phyloP scores from a whole-genome alignment of 768 basidiomycete genomes.

The Rhodotorula toruloides region DNA sequence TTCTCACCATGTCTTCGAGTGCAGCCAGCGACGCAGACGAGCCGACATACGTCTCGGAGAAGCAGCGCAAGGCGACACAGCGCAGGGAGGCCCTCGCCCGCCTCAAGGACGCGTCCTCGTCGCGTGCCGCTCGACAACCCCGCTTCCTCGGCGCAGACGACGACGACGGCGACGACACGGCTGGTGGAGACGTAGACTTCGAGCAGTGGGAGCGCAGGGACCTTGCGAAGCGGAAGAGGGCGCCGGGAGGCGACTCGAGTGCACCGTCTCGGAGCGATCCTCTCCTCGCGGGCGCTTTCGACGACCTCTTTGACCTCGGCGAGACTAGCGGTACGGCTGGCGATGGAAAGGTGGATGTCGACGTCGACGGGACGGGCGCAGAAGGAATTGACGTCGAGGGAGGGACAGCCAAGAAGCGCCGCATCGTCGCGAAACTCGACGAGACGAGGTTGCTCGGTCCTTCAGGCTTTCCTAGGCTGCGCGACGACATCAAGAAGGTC shows the following conservation, averaged over 20 bases:
- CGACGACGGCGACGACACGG: conserved; percentile 30
- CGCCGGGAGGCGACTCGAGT: neutral
- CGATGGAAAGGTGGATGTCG: conserved; percentile 13
- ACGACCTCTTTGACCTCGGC: conserved; percentile 26
- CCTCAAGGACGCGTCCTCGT: conserved; percentile 12
- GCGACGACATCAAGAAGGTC: conserved; percentile 70
- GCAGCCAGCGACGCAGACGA: neutral
- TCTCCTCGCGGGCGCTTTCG: conserved; percentile 11
- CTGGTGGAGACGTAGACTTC: conserved; percentile 6
- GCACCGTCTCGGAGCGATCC: neutral
- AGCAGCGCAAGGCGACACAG: neutral
- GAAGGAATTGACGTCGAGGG: conserved; percentile 50
- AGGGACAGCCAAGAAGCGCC: conserved; percentile 49
- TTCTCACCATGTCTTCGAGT: neutral
- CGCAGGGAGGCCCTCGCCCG: conserved; percentile 18
- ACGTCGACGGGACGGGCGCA: conserved; percentile 47
- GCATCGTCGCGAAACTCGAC: conserved; percentile 57
- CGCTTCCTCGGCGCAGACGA: conserved; percentile 37
- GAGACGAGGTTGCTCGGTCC: conserved; percentile 63
- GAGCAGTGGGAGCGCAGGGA: conserved; percentile 40
- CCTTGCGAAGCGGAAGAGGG: conserved; percentile 40
- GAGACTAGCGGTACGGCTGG: conserved; percentile 4
- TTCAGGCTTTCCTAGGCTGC: conserved; percentile 72
- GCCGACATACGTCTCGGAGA: neutral
- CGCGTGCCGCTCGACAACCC: conserved; percentile 15